Evolutionary conservation across 2,329 filamentous ascomycete genomes (phyloP), one percentile per base, ranked within the genome.

Genomic region (Xylariomycetidae sp.): DNA sequence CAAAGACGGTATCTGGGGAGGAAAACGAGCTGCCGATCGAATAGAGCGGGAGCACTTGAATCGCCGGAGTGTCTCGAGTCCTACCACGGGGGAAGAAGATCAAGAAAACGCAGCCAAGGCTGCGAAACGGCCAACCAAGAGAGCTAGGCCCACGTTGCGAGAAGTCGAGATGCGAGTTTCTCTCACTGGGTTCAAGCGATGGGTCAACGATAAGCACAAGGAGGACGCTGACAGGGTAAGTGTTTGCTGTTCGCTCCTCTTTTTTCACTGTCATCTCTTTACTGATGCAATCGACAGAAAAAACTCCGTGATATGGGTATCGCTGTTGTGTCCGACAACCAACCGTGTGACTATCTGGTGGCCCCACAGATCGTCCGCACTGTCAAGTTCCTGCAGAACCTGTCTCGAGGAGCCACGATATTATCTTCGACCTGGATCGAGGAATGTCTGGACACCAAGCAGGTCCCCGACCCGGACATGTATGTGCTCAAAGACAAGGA

Each of bases 351-450:
- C 49, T 86, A 94, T 56, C 75, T 98, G 9, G 88, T 88, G 20
- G 90, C 90, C 4, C 92, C 90, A 1, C 76, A 80, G 26, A 79
- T 97, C 41, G 77, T 96, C 20, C 83, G 92, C 23, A 98, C 92
- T 0, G 80, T 87, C 56, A 98, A 98, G 55, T 98, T 98, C 55
- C 80, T 97, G 31, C 84, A 82, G 41, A 88, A 88, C 10, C 66
- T 98, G 17, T 88, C 92, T 13, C 80, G 79, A 38, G 88, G 85
- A 1, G 87, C 88, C 1, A 72, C 76, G 2, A 76, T 97, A 27
- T 74, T 97, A 34, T 80, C 80, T 28, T 84, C 82, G 1, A 72
- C 76, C 7, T 98, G 88, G 58, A 77, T 98, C 37, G 85, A 90
- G 36, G 70, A 76, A 16, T 87, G 84, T 29, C 69, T 97, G 9